A percentile compares a stretch with the other conserved stretches of the same genome.
phyloP scores from a whole-genome alignment of 352 stramenopile species.

The Pythium aquatile region DNA sequence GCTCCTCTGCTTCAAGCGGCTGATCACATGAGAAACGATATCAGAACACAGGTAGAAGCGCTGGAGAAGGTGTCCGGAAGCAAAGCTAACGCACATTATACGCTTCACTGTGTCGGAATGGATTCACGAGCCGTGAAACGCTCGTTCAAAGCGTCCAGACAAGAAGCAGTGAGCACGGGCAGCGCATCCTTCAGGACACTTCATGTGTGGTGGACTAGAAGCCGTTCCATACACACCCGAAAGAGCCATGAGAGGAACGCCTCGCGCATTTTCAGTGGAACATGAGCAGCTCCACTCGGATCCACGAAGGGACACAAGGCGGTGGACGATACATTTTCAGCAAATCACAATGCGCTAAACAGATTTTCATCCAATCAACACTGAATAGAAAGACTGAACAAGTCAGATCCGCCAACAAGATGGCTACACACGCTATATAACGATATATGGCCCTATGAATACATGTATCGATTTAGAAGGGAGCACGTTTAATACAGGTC shows the following conservation, averaged over 20 bases:
- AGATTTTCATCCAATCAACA: neutral
- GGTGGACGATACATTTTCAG: neutral
- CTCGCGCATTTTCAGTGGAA: constrained; percentile 11
- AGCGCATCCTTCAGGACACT: neutral
- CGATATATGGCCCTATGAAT: neutral
- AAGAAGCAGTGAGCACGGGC: neutral
- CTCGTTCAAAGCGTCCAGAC: neutral
- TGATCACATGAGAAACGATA: neutral
- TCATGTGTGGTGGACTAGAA: neutral
- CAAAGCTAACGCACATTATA: neutral
- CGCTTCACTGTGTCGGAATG: neutral
- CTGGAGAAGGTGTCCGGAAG: neutral
- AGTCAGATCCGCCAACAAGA: neutral
- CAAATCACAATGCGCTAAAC: neutral
- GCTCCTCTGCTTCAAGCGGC: neutral
- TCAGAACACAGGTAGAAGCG: constrained; percentile 7
- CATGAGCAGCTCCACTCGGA: neutral
- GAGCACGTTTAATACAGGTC: neutral
- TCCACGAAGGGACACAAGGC: neutral
- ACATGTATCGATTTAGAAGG: neutral
- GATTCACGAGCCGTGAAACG: neutral
- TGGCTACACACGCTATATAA: constrained; percentile 10
- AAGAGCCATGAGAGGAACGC: constrained; percentile 3
- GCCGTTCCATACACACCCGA: neutral
- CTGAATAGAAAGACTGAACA: neutral